Evolutionary conservation across 495 filamentous ascomycete species (phyloP).

Genomic region (Aspergillus kassunensis): DNA sequence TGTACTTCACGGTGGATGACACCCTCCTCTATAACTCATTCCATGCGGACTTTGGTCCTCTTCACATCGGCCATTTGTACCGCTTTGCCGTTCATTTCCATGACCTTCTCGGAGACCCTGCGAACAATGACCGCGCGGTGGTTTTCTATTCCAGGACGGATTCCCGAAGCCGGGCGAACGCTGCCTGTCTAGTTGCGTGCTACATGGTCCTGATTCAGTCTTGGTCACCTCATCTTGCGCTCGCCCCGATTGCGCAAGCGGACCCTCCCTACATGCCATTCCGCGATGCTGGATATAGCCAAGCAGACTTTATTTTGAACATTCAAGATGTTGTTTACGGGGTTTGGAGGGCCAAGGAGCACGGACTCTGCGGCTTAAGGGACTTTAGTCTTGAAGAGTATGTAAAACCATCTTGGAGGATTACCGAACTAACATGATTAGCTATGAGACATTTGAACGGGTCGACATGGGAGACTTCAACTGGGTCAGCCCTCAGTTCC

Average conservation of each 20-base stretch:
- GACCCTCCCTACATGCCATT: conserved; percentile 98
- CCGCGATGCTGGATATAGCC: conserved; percentile 95
- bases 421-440: conserved; percentile 19
- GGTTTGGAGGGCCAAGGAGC: conserved; percentile 97
- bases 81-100: conserved; percentile 93
- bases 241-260: conserved; percentile 91
- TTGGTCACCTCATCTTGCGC: conserved; percentile 97
- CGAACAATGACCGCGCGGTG: conserved; percentile 75
- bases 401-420: conserved; percentile 21
- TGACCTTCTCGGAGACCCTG: conserved; percentile 84
- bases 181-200: conserved; percentile 89
- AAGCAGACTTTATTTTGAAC: conserved; percentile 91
- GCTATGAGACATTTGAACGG: conserved; percentile 88
- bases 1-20: conserved; percentile 95
- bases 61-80: conserved; percentile 96
- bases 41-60: conserved; percentile 95
- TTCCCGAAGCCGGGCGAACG: conserved; percentile 91
- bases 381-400: conserved; percentile 93
- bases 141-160: conserved; percentile 95
- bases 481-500: conserved; percentile 92
- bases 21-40: conserved; percentile 94
- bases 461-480: conserved; percentile 99
- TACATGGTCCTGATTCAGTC: conserved; percentile 99
- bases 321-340: conserved; percentile 98
- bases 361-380: conserved; percentile 78